Evolutionary conservation across 352 stramenopile species (phyloP).

Genomic region (Globisporangium uncinulatum): DNA sequence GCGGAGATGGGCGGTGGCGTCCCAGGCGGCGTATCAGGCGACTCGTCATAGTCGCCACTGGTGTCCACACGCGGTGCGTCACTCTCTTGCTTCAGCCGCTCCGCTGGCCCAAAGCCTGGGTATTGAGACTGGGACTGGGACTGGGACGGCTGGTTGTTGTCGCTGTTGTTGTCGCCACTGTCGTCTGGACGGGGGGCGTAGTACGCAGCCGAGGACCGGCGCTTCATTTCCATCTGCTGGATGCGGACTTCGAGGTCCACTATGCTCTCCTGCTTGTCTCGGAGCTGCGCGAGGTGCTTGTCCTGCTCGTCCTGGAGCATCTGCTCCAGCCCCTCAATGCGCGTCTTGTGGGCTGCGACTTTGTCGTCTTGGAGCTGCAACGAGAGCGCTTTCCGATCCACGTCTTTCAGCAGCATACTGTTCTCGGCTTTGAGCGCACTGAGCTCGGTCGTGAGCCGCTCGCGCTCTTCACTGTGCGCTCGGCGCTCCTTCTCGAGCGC

Average conservation of each 20-base stretch:
- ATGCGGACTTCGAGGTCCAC: conserved; percentile 56
- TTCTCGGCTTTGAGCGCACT: conserved; percentile 63
- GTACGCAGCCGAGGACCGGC: conserved; percentile 42
- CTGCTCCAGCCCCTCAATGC: conserved; percentile 51
- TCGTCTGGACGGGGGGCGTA: conserved; percentile 32
- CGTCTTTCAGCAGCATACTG: conserved; percentile 62
- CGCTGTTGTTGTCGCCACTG: conserved; percentile 5
- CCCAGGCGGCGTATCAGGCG: conserved; percentile 63
- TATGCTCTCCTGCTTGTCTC: conserved; percentile 71
- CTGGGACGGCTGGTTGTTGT: background rate
- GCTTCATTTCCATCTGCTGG: conserved; percentile 50
- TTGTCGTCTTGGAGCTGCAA: conserved; percentile 65
- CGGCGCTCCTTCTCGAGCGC: conserved; percentile 35
- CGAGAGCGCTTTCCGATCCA: conserved; percentile 63
- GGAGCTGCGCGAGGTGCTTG: conserved; percentile 49
- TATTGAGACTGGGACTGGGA: background rate
- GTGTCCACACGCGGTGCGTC: conserved; percentile 4
- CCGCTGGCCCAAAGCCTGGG: conserved; percentile 45
- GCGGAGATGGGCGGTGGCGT: conserved; percentile 70
- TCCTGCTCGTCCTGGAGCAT: conserved; percentile 61
- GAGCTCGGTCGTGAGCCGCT: conserved; percentile 45
- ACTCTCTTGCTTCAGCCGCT: conserved; percentile 26
- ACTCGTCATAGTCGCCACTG: conserved; percentile 30
- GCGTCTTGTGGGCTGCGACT: conserved; percentile 50
- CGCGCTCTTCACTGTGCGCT: conserved; percentile 35